Conservation (phyloP, 1,284 basidiomycete species). For the Heterobasidion irregulare region DNA sequence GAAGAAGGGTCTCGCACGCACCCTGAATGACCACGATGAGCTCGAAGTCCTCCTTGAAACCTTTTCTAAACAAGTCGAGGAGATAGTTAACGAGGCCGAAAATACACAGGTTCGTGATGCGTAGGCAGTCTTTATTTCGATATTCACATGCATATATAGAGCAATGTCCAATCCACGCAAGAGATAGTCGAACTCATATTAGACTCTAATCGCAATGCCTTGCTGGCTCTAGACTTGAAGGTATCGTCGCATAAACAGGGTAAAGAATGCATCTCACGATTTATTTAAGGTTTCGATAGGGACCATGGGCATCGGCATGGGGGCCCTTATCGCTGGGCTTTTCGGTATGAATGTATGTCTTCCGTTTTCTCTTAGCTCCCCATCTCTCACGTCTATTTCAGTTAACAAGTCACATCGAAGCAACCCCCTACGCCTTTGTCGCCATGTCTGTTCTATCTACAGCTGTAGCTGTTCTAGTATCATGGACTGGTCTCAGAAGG, state of each 20-base stretch:
- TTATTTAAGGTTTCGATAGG: slow-evolving; percentile 73
- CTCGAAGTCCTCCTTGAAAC: slow-evolving; percentile 90
- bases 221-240: slow-evolving; percentile 88
- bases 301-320: slow-evolving; percentile 89
- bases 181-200: slow-evolving; percentile 97
- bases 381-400: slow-evolving; percentile 20
- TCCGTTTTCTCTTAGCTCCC: not conserved
- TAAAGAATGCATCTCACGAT: not conserved
- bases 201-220: slow-evolving; percentile 91
- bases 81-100: slow-evolving; percentile 89
- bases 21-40: slow-evolving; percentile 81
- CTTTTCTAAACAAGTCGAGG: slow-evolving; percentile 93
- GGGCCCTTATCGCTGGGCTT: slow-evolving; percentile 85
- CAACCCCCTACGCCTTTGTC: slow-evolving; percentile 61
- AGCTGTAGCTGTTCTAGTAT: slow-evolving; percentile 45
- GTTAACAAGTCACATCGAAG: slow-evolving; percentile 65
- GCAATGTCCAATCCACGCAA: slow-evolving; percentile 92
- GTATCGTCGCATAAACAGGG: slow-evolving; percentile 24
- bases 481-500: slow-evolving; percentile 56
- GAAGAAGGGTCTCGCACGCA: slow-evolving; percentile 46
- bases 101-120: slow-evolving; percentile 62
- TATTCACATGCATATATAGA: slow-evolving; percentile 30
- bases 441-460: slow-evolving; percentile 50
- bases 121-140: not conserved
- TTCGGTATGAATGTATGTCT: slow-evolving; percentile 92